Evolutionary conservation across 768 basidiomycete species (phyloP).

Genomic region (Pleurotus ostreatus): DNA sequence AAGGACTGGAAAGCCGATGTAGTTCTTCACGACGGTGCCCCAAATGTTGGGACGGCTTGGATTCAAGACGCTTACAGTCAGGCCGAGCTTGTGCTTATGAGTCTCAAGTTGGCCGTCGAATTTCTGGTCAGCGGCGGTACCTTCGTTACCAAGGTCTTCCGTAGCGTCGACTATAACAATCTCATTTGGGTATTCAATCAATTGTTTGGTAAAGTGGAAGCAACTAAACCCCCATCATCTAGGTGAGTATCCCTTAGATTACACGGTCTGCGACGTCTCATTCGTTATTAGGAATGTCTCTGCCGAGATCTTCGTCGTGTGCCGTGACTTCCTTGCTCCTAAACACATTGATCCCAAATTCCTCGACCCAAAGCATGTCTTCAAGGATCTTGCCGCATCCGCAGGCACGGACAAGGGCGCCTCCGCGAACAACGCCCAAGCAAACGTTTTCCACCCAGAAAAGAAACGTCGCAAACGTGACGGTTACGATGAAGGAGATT

Average conservation of each 20-base stretch:
- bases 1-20: conserved; percentile 99
- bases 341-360: conserved; percentile 97
- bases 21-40: conserved; percentile 97
- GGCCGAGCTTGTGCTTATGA: conserved; percentile 94
- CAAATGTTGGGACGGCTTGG: conserved; percentile 99
- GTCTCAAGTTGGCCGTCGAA: conserved; percentile 91
- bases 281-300: conserved; percentile 81
- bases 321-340: conserved; percentile 90
- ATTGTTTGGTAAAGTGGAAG: conserved; percentile 93
- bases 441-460: conserved; percentile 96
- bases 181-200: conserved; percentile 99
- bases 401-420: conserved; percentile 47
- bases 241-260: conserved; percentile 45
- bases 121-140: conserved; percentile 91
- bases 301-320: conserved; percentile 99
- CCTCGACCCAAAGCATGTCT: conserved; percentile 95
- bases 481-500: conserved; percentile 93
- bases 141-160: conserved; percentile 98
- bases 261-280: conserved; percentile 3
- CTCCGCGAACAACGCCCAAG: conserved; percentile 64
- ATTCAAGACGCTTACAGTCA: conserved; percentile 97
- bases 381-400: conserved; percentile 77
- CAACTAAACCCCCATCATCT: conserved; percentile 97
- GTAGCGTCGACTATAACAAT: conserved; percentile 97
- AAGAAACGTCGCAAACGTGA: conserved; percentile 92